Base-by-base conservation (phyloP, 306 rosid species). In the Dalbergia oliveri region DNA sequence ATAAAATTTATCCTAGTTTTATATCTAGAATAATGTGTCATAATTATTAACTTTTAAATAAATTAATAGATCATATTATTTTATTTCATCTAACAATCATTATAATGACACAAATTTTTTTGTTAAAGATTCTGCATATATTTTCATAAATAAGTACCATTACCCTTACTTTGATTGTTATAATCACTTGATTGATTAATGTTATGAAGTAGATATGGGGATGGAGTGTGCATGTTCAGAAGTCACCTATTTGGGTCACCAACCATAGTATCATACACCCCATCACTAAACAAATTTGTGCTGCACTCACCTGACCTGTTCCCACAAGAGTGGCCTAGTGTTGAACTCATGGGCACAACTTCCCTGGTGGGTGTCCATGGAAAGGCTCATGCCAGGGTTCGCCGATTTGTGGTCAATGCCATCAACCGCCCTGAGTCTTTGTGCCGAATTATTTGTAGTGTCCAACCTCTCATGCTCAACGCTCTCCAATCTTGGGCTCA, bases 231-330 rank as follows among this genome's bases (percentile, higher is more conserved):
- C 6, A 53, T 76, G 72, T 76, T 65, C 49, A 50, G 65, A 64
- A 76, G 73, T 5, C 81, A 76, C 39, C 72, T 76, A 4, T 76
- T 65, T 76, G 81, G 81, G 3, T 7, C 54, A 65, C 73, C 81
- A 37, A 51, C 65, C 7, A 65, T 76, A 4, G 35, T 76, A 65
- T 54, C 43, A 21, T 66, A 9, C 33, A 39, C 44, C 4, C 57
- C 81, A 37, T 31, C 11, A 3, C 1, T 54, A 2, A 59, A 16
- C 66, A 77, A 66, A 56, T 66, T 19, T 53, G 57, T 66, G 16
- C 7, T 66, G 1, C 14, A 9, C 9, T 19, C 54, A 39, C 18
- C n/a, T 11, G 65, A 54, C 2, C 49, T 0, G 0, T 37, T 77
- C 74, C 37, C 8, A 4, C 8, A 12, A 37, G 45, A 53, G 6